Evolutionary conservation across 140 eudicot species (phyloP), one percentile per base, ranked within the genome.

Genomic region (Ambrosia hybrid): DNA sequence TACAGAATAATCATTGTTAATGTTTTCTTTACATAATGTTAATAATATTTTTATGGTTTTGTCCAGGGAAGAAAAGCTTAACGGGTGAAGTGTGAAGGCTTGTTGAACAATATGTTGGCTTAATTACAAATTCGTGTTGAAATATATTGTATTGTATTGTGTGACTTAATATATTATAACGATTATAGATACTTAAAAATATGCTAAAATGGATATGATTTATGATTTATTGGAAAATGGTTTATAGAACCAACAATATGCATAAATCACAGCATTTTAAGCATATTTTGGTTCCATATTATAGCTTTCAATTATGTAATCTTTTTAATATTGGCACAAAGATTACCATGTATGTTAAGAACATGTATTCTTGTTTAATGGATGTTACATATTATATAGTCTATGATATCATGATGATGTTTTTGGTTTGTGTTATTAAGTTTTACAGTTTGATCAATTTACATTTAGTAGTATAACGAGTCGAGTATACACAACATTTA

Each of bases 181-280:
- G 34, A 12, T 39, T 51, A 12, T 26, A 36, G 2, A n/a, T 56
- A 57, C 67, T 0, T 43, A 16, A 43, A 37, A 60, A 59, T 69
- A 39, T 52, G 67, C 39, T 67, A 62, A 76, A 71, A 78, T 67
- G 74, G 10, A 57, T 57, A 57, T 73, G 74, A 71, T 60, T 65
- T 68, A 69, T 66, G 38, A 57, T 17, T 11, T 78, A 73, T 46
- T 78, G 21, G 43, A 10, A 43, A 16, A 30, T 57, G 69, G 69
- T 51, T 77, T 6, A 49, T 3, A 30, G 38, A 56, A 5, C 46
- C 73, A 43, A 33, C 61, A 78, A 65, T 48, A 65, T n/a, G 7
- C 57, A 13, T 48, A 52, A 78, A 66, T 66, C 76, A 41, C 69
- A 69, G 17, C 76, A 72, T 78, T 78, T 78, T 78, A 64, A 48